Conservation (phyloP, 1,284 basidiomycete genomes). For the Exobasidium rhododendri region DNA sequence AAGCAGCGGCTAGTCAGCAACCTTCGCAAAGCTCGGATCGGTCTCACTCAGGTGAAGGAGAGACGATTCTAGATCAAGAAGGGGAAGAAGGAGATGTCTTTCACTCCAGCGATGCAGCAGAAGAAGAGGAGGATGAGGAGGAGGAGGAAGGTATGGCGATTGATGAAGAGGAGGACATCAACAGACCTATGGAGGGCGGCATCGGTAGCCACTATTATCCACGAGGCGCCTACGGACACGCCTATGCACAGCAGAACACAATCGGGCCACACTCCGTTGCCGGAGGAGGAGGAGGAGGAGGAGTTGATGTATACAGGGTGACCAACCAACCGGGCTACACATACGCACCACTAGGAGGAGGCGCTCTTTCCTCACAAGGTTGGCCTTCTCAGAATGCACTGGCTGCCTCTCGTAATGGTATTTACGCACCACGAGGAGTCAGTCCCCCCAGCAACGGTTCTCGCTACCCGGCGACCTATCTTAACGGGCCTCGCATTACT, state of each 20-base stretch:
- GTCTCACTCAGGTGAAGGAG: conserved; percentile 20
- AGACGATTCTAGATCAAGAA: conserved; percentile 13
- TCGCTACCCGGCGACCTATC: not conserved
- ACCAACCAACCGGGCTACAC: not conserved
- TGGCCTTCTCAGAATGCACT: conserved; percentile 4
- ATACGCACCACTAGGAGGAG: conserved; percentile 12
- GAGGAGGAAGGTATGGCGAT: conserved; percentile 12
- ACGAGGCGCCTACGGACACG: conserved; percentile 5
- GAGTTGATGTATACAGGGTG: not conserved
- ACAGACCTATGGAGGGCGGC: not conserved
- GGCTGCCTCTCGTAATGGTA: not conserved
- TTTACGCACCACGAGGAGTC: conserved; percentile 2
- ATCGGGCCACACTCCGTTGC: not conserved
- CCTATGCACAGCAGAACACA: conserved; percentile 6
- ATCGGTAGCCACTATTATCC: conserved; percentile 11
- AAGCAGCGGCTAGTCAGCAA: conserved; percentile 50
- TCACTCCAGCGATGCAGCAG: conserved; percentile 14
- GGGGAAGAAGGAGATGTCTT: conserved; percentile 6
- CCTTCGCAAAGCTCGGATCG: conserved; percentile 42
- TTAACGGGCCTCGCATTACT: conserved; percentile 1
- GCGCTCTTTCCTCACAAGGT: not conserved
- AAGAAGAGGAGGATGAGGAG: conserved; percentile 15
- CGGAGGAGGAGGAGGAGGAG: too few relatives aligned
- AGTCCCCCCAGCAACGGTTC: not conserved
- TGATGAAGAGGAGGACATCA: not conserved